Evolutionary conservation across 1,139 yeast genomes (phyloP).

Genomic region (Yamadazyma siamensis): DNA sequence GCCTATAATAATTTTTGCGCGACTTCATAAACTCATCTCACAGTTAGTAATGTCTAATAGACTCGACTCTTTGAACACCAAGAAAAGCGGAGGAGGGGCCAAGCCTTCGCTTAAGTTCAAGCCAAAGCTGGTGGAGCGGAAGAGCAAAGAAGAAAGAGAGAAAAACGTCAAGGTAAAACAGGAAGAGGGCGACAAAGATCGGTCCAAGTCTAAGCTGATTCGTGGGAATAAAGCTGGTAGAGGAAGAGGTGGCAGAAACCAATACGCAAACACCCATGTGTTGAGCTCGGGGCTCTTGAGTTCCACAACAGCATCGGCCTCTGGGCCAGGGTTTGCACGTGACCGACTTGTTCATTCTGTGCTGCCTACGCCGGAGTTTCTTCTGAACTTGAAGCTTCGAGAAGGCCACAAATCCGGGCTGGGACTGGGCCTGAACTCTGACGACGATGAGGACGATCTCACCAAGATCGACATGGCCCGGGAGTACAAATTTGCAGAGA

Average conservation of each 20-base stretch:
- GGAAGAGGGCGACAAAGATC: constrained; percentile 21
- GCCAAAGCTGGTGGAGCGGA: constrained; percentile 81
- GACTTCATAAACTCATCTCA: constrained; percentile 2
- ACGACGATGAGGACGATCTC: constrained; percentile 33
- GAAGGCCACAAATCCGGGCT: constrained; percentile 17
- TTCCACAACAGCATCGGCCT: constrained; percentile 53
- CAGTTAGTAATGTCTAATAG: constrained; percentile 37
- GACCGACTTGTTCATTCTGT: constrained; percentile 11
- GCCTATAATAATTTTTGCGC: constrained; percentile 1
- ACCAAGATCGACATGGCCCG: constrained; percentile 61
- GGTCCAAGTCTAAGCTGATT: constrained; percentile 21
- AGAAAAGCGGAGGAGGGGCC: constrained; percentile 24
- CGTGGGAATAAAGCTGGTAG: constrained; percentile 27
- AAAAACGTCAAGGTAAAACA: constrained; percentile 56
- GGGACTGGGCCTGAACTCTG: constrained; percentile 11
- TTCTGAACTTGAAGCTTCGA: constrained; percentile 35
- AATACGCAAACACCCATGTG: constrained; percentile 62
- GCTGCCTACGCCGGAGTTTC: constrained; percentile 36
- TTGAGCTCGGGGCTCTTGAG: constrained; percentile 72
- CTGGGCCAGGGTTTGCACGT: constrained; percentile 15
- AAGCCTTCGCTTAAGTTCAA: constrained; percentile 64
- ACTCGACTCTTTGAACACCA: constrained; percentile 41
- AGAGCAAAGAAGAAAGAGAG: constrained; percentile 76
- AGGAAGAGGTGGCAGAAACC: constrained; percentile 42
- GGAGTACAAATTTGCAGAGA: constrained; percentile 50